These are phyloP conservation scores for Diaporthe sp. DNA, from an alignment of 2,329 filamentous ascomycete species.

Conservation along the genomic window DNA sequence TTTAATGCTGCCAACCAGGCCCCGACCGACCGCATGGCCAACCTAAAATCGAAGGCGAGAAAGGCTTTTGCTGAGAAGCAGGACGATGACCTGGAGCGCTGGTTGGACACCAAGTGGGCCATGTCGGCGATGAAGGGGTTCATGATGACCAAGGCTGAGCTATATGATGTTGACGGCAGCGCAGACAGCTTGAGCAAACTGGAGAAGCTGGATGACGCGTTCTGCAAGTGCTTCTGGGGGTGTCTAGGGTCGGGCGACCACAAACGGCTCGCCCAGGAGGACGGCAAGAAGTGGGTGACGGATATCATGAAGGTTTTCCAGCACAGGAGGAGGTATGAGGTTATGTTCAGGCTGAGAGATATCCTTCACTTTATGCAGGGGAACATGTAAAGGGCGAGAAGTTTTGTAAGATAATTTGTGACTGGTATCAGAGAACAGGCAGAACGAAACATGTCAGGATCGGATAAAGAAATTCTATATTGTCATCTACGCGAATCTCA, in stretches of 20 bases:
- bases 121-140: slow-evolving; percentile 35
- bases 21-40: slow-evolving; percentile 24
- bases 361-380: slow-evolving; percentile 37
- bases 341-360: slow-evolving; percentile 37
- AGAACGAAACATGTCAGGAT: background rate
- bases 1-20: slow-evolving; percentile 34
- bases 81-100: slow-evolving; percentile 34
- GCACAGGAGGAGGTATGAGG: slow-evolving; percentile 31
- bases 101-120: slow-evolving; percentile 36
- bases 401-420: slow-evolving; percentile 14
- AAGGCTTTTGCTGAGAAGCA: slow-evolving; percentile 35
- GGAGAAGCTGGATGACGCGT: slow-evolving; percentile 36
- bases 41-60: slow-evolving; percentile 35
- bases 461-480: background rate
- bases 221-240: slow-evolving; percentile 36
- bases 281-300: slow-evolving; percentile 37
- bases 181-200: slow-evolving; percentile 20
- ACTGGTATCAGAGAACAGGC: slow-evolving; percentile 4
- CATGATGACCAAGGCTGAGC: slow-evolving; percentile 35
- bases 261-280: slow-evolving; percentile 32
- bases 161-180: slow-evolving; percentile 22
- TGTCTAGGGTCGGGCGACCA: slow-evolving; percentile 32
- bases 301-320: slow-evolving; percentile 38
- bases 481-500: background rate
- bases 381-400: slow-evolving; percentile 26